Evolutionary conservation across 2,329 filamentous ascomycete species (phyloP).

Genomic region (Emergomyces orientalis): DNA sequence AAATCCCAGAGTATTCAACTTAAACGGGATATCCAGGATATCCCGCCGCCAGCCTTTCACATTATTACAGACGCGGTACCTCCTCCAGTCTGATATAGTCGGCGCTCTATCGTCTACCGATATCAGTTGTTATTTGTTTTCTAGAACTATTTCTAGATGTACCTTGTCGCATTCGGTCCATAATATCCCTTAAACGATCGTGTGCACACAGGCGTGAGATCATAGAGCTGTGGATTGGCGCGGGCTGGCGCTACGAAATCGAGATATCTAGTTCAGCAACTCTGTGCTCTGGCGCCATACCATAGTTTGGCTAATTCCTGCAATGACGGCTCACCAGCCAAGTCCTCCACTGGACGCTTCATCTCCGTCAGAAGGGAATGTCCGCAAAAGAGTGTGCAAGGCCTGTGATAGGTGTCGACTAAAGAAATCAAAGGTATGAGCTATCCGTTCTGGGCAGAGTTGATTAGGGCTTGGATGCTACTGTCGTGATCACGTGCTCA

Average conservation of each 20-base stretch:
- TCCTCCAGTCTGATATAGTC: not conserved
- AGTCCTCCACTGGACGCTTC: constrained; percentile 30
- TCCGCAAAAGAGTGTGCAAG: constrained; percentile 54
- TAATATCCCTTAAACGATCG: not conserved
- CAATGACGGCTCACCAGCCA: constrained; percentile 34
- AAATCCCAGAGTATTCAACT: no score
- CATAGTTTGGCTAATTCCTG: constrained; percentile 10
- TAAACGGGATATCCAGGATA: no score
- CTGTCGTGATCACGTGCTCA: constrained; percentile 12
- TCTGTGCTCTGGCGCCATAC: not conserved
- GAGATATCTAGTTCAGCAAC: constrained; percentile 1
- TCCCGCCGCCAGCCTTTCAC: not conserved
- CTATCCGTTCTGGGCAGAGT: not conserved
- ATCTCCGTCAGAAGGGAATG: constrained; percentile 37
- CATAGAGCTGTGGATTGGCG: not conserved
- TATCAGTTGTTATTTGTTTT: not conserved
- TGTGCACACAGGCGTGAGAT: not conserved
- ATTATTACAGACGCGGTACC: not conserved
- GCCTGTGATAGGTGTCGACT: constrained; percentile 57
- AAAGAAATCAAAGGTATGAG: constrained; percentile 55
- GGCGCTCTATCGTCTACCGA: not conserved
- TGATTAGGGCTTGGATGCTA: not conserved
- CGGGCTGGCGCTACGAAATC: not conserved
- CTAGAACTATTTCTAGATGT: not conserved
- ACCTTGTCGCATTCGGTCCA: not conserved